Evolutionary conservation across 805 yeast species (phyloP).

Genomic region (Spathaspora girioi): DNA sequence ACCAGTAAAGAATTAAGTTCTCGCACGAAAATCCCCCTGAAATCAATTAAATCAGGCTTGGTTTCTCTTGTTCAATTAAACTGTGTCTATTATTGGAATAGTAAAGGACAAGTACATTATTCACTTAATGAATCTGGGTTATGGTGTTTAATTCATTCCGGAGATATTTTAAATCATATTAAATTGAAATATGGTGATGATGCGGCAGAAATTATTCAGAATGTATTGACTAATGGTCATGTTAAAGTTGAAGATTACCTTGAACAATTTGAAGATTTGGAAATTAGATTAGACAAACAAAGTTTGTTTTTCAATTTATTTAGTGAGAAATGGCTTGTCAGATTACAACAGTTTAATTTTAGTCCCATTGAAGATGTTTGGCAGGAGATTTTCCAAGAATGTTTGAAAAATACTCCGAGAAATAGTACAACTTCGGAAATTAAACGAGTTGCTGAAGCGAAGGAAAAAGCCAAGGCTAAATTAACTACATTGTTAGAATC

Average conservation of each 20-base stretch:
- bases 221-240: slow-evolving; percentile 67
- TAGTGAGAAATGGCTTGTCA: slow-evolving; percentile 34
- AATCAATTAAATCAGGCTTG: slow-evolving; percentile 58
- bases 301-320: slow-evolving; percentile 24
- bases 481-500: slow-evolving; percentile 30
- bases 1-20: slow-evolving; percentile 51
- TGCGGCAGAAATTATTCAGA: slow-evolving; percentile 62
- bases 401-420: slow-evolving; percentile 33
- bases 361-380: slow-evolving; percentile 37
- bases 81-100: slow-evolving; percentile 61
- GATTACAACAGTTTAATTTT: slow-evolving; percentile 27
- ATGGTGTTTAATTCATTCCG: slow-evolving; percentile 65
- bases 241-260: slow-evolving; percentile 50
- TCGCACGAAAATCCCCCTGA: slow-evolving; percentile 43
- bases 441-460: slow-evolving; percentile 54
- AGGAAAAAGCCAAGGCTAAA: slow-evolving; percentile 45
- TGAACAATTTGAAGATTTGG: slow-evolving; percentile 16
- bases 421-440: slow-evolving; percentile 35
- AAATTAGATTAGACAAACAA: slow-evolving; percentile 17
- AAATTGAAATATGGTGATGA: slow-evolving; percentile 42
- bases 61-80: slow-evolving; percentile 78
- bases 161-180: slow-evolving; percentile 62
- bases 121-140: slow-evolving; percentile 62
- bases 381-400: slow-evolving; percentile 33
- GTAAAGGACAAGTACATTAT: slow-evolving; percentile 41